Evolutionary conservation across 2,329 filamentous ascomycete genomes (phyloP).

Genomic region (Microascus cirrosus): DNA sequence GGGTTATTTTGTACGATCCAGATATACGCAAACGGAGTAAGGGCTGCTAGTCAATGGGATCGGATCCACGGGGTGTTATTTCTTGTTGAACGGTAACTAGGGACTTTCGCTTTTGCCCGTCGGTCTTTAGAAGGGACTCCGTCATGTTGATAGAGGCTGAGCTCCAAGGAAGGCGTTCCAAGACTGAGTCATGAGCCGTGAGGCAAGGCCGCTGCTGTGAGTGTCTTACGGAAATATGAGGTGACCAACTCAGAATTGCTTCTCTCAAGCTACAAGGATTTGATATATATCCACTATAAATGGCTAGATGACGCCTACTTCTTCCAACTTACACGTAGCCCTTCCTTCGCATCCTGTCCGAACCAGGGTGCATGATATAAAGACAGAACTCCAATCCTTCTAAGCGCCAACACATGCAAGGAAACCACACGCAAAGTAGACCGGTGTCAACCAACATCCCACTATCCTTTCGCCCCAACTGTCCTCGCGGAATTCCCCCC

Average conservation of each 20-base stretch:
- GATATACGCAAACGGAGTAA: constrained; percentile 1
- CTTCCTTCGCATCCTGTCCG: not conserved
- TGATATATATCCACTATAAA: not conserved
- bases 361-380: not conserved
- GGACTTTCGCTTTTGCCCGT: not conserved
- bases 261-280: not conserved
- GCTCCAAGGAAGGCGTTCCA: not conserved
- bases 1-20: not conserved
- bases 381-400: not conserved
- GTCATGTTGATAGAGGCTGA: not conserved
- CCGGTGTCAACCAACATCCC: not conserved
- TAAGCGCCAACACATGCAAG: not conserved
- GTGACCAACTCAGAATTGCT: not conserved
- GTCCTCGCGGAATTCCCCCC: not conserved
- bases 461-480: not conserved
- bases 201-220: not conserved
- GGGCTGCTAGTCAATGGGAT: not conserved
- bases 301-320: not conserved
- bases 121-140: not conserved
- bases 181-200: not conserved
- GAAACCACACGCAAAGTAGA: not conserved
- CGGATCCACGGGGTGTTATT: not conserved
- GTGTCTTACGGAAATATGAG: not conserved
- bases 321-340: not conserved
- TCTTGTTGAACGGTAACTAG: not conserved